phyloP scores from a whole-genome alignment of 805 yeast species.

The Suhomyces xylopsoci region DNA sequence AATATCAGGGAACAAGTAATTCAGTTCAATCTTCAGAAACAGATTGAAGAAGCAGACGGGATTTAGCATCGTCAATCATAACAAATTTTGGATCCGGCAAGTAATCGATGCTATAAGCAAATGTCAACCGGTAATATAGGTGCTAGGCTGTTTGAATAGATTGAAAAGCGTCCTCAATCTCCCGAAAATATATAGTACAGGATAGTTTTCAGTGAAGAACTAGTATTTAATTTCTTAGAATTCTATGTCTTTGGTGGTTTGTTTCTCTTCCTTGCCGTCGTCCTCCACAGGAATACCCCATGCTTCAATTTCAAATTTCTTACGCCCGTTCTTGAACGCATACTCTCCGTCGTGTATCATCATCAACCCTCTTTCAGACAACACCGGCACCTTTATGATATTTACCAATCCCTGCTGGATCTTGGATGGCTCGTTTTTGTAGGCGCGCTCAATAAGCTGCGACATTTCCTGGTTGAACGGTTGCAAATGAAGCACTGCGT shows the following conservation, averaged over 20 bases:
- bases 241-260: slow-evolving; percentile 34
- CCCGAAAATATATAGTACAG: neutral
- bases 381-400: slow-evolving; percentile 64
- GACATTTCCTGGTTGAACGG: slow-evolving; percentile 79
- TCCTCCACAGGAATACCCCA: slow-evolving; percentile 99
- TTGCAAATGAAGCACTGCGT: slow-evolving; percentile 67
- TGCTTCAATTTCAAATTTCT: slow-evolving; percentile 80
- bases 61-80: too few relatives aligned
- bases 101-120: too few relatives aligned
- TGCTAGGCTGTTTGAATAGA: neutral
- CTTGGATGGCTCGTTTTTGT: slow-evolving; percentile 68
- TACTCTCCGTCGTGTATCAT: slow-evolving; percentile 68
- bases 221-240: slow-evolving; percentile 16
- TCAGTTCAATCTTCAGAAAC: neutral
- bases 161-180: too few relatives aligned
- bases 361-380: slow-evolving; percentile 81
- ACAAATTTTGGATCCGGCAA: too few relatives aligned
- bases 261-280: slow-evolving; percentile 42
- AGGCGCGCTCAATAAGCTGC: slow-evolving; percentile 63
- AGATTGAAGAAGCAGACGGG: too few relatives aligned
- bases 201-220: too few relatives aligned
- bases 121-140: too few relatives aligned
- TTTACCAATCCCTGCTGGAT: slow-evolving; percentile 86
- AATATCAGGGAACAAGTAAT: neutral
- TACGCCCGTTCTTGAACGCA: slow-evolving; percentile 81